Base-by-base conservation (phyloP, 768 basidiomycete genomes). In the Calvatia gigantea region DNA sequence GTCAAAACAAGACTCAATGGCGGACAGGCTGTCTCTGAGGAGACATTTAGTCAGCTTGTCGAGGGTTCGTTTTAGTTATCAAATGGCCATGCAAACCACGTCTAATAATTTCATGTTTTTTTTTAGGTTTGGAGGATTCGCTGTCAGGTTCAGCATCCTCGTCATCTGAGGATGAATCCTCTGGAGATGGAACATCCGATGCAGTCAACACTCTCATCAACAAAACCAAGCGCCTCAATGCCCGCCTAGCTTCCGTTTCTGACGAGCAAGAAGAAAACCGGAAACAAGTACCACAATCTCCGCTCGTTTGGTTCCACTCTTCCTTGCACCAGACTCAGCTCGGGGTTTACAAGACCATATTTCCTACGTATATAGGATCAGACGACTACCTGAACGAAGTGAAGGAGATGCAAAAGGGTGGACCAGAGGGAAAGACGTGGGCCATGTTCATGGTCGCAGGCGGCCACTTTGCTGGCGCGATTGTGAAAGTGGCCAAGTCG, bases 381-480 rank as follows among this genome's bases (percentile, higher is more conserved):
- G 63, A 75, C 4, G 61, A 69, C 0, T 86, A 89, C 65, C 70
- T 94, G 7, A 62, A 78, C 1, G 83, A 85, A 58, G 71, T 95
- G 19, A 79, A 73, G 60, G 70, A 70, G n/a, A 78, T 94, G 75
- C 94, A 94, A 67, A 62, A 62, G 4, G 69, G 72, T 6, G 68
- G 72, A 11, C 70, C 73, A 12, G 72, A 76, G 15, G 91, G 85
- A 14, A 76, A 94, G 35, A 88, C 82, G 57, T 96, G 95, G 90
- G 91, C 94, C 0, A 70, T 98, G 79, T 89, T 99, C 64, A 97
- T 98, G 94, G 85, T 89, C 37, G 97, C 97, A 0, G 95, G 97
- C 19, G 97, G 97, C 9, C 97, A 99, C 69, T 98, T 99, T 71
- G 97, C 97, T 12, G 97, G 96, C 23, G 88, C 94, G 54, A 77